Evolutionary conservation across 2,329 filamentous ascomycete species (phyloP).

Genomic region (Penicillium brevicompactum): DNA sequence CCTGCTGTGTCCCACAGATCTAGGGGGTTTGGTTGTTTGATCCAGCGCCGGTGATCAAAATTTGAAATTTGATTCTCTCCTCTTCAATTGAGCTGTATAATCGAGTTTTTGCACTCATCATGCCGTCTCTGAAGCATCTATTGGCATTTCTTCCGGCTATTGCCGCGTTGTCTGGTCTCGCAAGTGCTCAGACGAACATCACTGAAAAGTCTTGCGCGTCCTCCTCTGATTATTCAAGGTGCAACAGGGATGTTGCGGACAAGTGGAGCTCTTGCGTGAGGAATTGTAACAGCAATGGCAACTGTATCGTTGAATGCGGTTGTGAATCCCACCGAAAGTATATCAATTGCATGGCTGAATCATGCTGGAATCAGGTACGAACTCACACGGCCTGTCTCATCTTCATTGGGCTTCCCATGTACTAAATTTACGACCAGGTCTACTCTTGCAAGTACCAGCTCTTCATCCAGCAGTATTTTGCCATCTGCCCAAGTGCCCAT

Average conservation of each 20-base stretch:
- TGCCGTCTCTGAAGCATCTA: constrained; percentile 19
- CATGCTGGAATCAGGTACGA: constrained; percentile 43
- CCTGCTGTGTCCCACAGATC: background rate
- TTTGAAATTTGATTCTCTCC: background rate
- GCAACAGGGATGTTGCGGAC: constrained; percentile 23
- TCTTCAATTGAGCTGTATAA: background rate
- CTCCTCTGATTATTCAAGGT: constrained; percentile 19
- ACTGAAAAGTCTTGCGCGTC: constrained; percentile 23
- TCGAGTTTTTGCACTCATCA: background rate
- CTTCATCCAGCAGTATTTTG: constrained; percentile 39
- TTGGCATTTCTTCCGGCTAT: constrained; percentile 14
- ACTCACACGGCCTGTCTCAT: background rate
- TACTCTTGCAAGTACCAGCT: constrained; percentile 45
- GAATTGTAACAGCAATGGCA: constrained; percentile 20
- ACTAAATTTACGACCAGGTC: constrained; percentile 21
- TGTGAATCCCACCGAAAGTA: constrained; percentile 28
- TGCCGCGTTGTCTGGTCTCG: constrained; percentile 10
- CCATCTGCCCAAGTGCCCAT: constrained; percentile 29
- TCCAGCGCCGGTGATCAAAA: background rate
- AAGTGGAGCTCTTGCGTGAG: constrained; percentile 23
- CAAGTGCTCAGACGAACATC: constrained; percentile 27
- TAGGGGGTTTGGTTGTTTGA: background rate
- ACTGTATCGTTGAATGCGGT: constrained; percentile 26
- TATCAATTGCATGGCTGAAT: constrained; percentile 41
- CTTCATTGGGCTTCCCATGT: background rate